These are phyloP conservation scores for Candida gigantensis DNA, from an alignment of 1,139 yeast genomes.

Conservation along the genomic window DNA sequence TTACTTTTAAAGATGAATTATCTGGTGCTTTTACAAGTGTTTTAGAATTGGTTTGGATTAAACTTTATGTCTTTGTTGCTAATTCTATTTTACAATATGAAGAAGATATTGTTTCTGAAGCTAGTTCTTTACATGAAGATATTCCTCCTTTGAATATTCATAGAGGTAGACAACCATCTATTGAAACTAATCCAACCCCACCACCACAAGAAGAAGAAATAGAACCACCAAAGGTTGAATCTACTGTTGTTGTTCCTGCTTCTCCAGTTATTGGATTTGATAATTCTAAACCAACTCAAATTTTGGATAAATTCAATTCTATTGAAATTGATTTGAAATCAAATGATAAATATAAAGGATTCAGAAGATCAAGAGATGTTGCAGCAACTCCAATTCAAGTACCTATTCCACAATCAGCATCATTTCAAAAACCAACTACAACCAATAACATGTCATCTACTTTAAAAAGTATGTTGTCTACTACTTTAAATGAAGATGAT, in stretches of 20 bases:
- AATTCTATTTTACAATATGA: constrained; percentile 33
- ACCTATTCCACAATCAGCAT: constrained; percentile 22
- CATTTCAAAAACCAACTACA: constrained; percentile 12
- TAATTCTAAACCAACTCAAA: constrained; percentile 14
- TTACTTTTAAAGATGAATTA: constrained; percentile 41
- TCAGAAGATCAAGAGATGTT: constrained; percentile 40
- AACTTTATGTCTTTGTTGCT: constrained; percentile 42
- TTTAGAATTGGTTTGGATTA: constrained; percentile 45
- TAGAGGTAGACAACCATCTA: constrained; percentile 10
- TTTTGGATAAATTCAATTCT: constrained; percentile 14
- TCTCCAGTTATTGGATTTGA: constrained; percentile 13
- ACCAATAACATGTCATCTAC: constrained; percentile 12
- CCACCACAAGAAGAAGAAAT: constrained; percentile 3
- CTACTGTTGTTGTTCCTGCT: constrained; percentile 10
- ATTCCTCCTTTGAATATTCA: constrained; percentile 20
- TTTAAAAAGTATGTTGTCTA: constrained; percentile 11
- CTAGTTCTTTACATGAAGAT: constrained; percentile 16
- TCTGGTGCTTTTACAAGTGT: constrained; percentile 34
- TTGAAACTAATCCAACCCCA: constrained; percentile 5
- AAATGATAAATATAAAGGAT: constrained; percentile 46
- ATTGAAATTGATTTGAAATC: constrained; percentile 26
- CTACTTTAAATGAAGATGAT: constrained; percentile 11
- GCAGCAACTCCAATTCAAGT: constrained; percentile 31
- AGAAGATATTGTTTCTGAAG: constrained; percentile 13
- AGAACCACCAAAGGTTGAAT: neutral